A percentile compares a stretch with the other conserved stretches of the same genome.
These are phyloP conservation scores for Lasiosphaeria miniovina DNA, from an alignment of 495 filamentous ascomycete species.

Conservation along the genomic window DNA sequence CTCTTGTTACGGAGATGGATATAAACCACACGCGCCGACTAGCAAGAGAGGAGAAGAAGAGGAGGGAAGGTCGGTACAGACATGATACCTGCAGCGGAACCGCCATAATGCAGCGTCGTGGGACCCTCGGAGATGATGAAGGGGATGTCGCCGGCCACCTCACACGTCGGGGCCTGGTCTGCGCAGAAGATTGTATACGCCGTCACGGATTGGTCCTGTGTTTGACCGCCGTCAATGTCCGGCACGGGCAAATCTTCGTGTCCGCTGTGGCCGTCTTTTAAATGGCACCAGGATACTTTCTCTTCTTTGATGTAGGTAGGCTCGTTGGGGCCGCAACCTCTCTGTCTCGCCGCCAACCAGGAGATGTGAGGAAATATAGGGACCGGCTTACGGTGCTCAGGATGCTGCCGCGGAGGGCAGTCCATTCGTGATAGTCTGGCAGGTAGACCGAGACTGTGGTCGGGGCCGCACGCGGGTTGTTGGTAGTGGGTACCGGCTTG, in stretches of 20 bases:
- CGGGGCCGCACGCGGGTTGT: neutral
- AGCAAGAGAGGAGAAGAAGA: neutral
- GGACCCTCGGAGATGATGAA: slow-evolving; percentile 41
- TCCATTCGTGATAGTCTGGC: slow-evolving; percentile 35
- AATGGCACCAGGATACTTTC: too few relatives aligned
- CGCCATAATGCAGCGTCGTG: slow-evolving; percentile 28
- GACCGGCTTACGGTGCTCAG: slow-evolving; percentile 30
- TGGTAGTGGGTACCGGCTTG: too few relatives aligned
- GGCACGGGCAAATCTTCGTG: too few relatives aligned
- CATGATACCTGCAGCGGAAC: slow-evolving; percentile 27
- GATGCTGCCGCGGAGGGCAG: slow-evolving; percentile 34
- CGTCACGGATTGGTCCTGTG: slow-evolving; percentile 31
- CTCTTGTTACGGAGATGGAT: neutral
- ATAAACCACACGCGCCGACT: neutral
- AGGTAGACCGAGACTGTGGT: slow-evolving; percentile 37
- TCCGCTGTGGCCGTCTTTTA: too few relatives aligned
- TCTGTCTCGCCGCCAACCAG: neutral
- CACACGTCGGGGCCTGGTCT: slow-evolving; percentile 23
- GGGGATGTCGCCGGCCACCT: slow-evolving; percentile 31
- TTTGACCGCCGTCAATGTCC: too few relatives aligned
- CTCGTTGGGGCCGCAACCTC: too few relatives aligned
- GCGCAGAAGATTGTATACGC: slow-evolving; percentile 43
- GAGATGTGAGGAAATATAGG: neutral
- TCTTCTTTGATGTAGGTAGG: too few relatives aligned
- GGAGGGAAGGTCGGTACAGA: slow-evolving; percentile 11